These are phyloP conservation scores for Phytophthora constricta DNA, from an alignment of 352 stramenopile genomes.

Conservation along the genomic window DNA sequence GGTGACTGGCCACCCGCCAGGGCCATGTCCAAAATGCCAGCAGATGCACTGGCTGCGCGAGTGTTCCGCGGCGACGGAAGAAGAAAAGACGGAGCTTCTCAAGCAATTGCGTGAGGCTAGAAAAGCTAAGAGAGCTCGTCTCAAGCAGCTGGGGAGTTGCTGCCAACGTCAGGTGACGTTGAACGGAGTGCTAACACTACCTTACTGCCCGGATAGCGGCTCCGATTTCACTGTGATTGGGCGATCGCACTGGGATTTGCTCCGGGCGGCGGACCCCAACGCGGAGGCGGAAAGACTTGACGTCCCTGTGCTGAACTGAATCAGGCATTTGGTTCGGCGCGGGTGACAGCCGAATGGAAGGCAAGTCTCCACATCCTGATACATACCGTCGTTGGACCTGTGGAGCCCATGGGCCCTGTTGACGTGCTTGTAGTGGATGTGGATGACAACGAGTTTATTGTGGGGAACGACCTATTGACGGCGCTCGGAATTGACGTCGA, in stretches of 20 bases:
- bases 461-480: conserved; percentile 7
- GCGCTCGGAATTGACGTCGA: conserved; percentile 16
- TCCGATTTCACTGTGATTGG: neutral
- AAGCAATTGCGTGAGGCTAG: neutral
- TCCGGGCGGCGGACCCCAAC: neutral
- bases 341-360: neutral
- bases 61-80: neutral
- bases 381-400: neutral
- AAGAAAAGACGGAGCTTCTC: neutral
- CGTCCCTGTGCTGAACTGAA: neutral
- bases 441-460: conserved; percentile 15
- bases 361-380: neutral
- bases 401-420: neutral
- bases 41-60: conserved; percentile 5
- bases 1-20: no score
- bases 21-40: no score
- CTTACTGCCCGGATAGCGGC: neutral
- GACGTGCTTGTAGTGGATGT: conserved; percentile 1
- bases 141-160: neutral
- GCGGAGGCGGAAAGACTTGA: neutral
- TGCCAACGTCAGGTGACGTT: neutral
- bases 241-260: neutral
- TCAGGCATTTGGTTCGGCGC: no score
- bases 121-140: neutral
- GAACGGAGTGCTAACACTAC: neutral